These are phyloP conservation scores for Alternaria sp. DNA, from an alignment of 2,329 filamentous ascomycete species.

Conservation along the genomic window DNA sequence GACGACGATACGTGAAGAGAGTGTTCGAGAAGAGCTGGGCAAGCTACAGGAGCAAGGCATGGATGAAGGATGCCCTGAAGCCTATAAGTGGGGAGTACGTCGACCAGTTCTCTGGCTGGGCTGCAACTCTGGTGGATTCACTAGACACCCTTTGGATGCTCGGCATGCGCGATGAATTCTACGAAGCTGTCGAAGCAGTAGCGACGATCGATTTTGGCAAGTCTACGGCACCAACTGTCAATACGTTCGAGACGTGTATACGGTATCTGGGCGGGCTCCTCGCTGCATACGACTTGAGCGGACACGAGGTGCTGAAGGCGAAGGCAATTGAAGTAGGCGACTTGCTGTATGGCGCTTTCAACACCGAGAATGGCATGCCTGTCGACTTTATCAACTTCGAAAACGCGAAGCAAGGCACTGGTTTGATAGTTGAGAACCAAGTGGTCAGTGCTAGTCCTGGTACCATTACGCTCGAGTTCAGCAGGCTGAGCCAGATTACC, in stretches of 20 bases:
- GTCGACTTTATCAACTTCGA: constrained; percentile 52
- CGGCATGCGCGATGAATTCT: constrained; percentile 56
- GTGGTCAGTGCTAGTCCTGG: constrained; percentile 57
- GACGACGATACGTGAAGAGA: constrained; percentile 35
- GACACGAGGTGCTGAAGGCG: constrained; percentile 40
- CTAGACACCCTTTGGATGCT: constrained; percentile 58
- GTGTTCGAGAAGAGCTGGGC: constrained; percentile 53
- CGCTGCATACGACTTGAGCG: constrained; percentile 47
- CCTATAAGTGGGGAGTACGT: constrained; percentile 48
- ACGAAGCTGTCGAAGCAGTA: constrained; percentile 54
- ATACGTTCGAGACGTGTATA: constrained; percentile 60
- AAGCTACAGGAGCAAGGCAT: constrained; percentile 53
- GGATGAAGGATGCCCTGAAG: constrained; percentile 55
- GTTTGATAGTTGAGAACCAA: constrained; percentile 45
- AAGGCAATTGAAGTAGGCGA: constrained; percentile 48
- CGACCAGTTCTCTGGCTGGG: constrained; percentile 57
- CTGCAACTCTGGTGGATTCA: constrained; percentile 54
- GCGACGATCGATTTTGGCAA: constrained; percentile 54
- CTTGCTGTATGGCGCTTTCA: constrained; percentile 56
- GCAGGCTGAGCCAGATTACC: constrained; percentile 46
- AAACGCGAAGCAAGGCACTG: constrained; percentile 35
- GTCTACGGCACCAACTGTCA: constrained; percentile 49
- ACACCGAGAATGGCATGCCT: constrained; percentile 54
- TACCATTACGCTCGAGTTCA: constrained; percentile 51
- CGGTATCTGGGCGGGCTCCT: constrained; percentile 48